These are phyloP conservation scores for Amylocarpus encephaloides DNA, from an alignment of 2,329 filamentous ascomycete species.

Conservation along the genomic window DNA sequence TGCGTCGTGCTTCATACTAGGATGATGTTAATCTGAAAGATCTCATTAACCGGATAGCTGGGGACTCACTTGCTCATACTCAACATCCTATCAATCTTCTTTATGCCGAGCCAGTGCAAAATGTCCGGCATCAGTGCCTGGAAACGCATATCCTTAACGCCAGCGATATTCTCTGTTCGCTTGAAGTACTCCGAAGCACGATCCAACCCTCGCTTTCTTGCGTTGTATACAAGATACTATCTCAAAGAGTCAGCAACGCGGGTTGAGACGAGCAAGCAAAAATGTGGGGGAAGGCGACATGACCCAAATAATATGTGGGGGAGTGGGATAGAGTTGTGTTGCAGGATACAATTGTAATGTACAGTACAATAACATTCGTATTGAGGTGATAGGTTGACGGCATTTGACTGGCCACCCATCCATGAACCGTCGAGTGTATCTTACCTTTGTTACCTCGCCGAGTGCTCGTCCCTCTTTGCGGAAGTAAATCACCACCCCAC, in stretches of 20 bases:
- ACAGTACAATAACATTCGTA: conserved; percentile 15
- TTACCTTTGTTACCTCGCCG: conserved; percentile 63
- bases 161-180: conserved; percentile 95
- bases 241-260: conserved; percentile 18
- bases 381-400: conserved; percentile 11
- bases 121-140: conserved; percentile 98
- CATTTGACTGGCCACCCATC: conserved; percentile 55
- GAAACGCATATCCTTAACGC: conserved; percentile 95
- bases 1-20: conserved; percentile 82
- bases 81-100: conserved; percentile 96
- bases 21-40: conserved; percentile 19
- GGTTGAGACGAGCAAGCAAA: conserved; percentile 46
- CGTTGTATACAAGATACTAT: conserved; percentile 61
- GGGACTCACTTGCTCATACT: conserved; percentile 76
- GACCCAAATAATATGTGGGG: conserved; percentile 38
- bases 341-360: conserved; percentile 10
- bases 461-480: conserved; percentile 92
- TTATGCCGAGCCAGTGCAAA: conserved; percentile 95
- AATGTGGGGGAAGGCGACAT: conserved; percentile 13
- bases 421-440: conserved; percentile 56
- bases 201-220: conserved; percentile 71
- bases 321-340: conserved; percentile 57
- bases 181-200: conserved; percentile 90
- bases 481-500: conserved; percentile 96
- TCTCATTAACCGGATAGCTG: conserved; percentile 6